Evolutionary conservation across 176 grass and related monocot species (phyloP), one percentile per base, ranked within the genome.

Genomic region (Musa troglodytarum): DNA sequence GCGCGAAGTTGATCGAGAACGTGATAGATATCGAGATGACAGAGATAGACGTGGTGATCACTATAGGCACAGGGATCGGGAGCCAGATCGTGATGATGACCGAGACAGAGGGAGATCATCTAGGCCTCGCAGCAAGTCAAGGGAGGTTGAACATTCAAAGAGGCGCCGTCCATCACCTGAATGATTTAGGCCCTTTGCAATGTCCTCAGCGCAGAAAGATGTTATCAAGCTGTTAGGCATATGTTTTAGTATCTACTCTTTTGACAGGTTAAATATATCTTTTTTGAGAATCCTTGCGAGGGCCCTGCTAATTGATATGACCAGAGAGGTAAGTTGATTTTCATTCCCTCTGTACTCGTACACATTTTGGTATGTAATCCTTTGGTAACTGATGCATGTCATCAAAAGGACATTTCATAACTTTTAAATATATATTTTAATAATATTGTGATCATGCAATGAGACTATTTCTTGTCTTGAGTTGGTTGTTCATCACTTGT

Each of bases 131-230:
- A 91, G 92, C 79, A 96, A 87, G 50, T 96, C 92, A 24, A 79
- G 92, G 52, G 86, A 96, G 26, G 77, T 78, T 28, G 88, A 91
- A n/a, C 81, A 96, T 83, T 84, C 85, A 62, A 97, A 91, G 83
- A 85, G 92, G 54, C 85, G 88, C 59, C 78, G 88, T 12, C 54
- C 83, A 56, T 88, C 88, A 43, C 83, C 79, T 21, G 81, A 92
- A 70, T 96, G 19, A 63, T 50, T 50, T 20, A 70, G 17, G 68
- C 20, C 68, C 29, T 43, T 70, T 70, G 68, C 68, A 11, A 50
- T 7, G 7, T 70, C 19, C 68, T 70, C 34, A 50, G 20, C 49
- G 15, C 34, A 21, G 19, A 15, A 70, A 59, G 57, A 59, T 59
- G 57, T 59, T 59, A 59, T 16, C 8, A n/a, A 59, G 15, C 57